Base-by-base conservation (phyloP, 768 basidiomycete genomes). In the Russula virescens region DNA sequence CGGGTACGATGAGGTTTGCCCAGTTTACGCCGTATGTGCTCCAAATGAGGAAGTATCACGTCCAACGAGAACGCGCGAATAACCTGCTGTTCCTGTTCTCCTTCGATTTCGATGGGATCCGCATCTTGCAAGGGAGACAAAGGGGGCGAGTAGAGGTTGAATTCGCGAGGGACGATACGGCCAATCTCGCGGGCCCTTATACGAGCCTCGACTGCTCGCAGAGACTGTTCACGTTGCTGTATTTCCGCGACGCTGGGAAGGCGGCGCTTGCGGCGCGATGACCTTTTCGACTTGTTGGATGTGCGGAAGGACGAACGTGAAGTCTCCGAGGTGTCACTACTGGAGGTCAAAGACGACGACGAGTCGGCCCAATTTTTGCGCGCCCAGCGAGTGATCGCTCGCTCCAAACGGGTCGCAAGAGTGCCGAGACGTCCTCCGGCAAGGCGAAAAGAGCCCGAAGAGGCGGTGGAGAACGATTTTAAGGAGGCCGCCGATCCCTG, bases 341-440 rank as follows among this genome's bases (percentile, higher is more conserved):
- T 68, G 3, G 77, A 73, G 4, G 42, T 46, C 2, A 80, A 77
- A n/a, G 79, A 79, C 0, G 81, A 76, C 2, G 75, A 70, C 0
- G 78, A 75, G 1, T 60, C 63, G 9, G 53, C 63, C 58, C 75
- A 74, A 69, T 77, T 79, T 46, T 79, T 77, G 64, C 83, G 77
- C 23, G 87, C 87, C 88, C 88, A 91, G 62, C 84, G 81, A 42
- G 84, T 75, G 62, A 89, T 88, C 8, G 88, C 88, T 53, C 80
- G 78, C 66, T 91, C 89, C 11, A 89, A 79, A 42, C 86, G 80
- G 1, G 85, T 79, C 21, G 86, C 72, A 19, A 76, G 71, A 3
- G 74, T 73, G 8, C 74, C 75, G 14, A 75, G 65, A 14, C 72
- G 72, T 19, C 73, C 71, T 16, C 74, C 73, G 38, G 71, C 69